Evolutionary conservation across 306 rosid genomes (phyloP), one percentile per base, ranked within the genome.

Genomic region (Nissolia schottii): DNA sequence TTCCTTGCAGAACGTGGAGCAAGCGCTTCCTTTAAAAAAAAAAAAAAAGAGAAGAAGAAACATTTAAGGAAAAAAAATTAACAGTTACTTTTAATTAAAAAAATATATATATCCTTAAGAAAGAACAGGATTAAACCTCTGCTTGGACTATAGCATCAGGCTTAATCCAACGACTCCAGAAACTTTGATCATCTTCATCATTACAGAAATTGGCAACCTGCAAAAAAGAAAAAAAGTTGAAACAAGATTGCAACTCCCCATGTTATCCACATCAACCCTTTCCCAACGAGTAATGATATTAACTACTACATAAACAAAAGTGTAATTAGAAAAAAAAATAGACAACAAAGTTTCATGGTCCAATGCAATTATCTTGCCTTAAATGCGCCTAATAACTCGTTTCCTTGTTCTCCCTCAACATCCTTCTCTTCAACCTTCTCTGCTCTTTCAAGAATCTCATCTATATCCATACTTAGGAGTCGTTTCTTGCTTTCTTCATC

Each of bases 81-180:
- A 45, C 51, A 14, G 23, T 59, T 8, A 55, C 5, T 12, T 28
- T 35, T 16, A n/a, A 7, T 16, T 1, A 64, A 15, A 12, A 29
- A 38, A 7, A 24, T 20, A 69, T 40, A 25, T 10, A 38, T 5
- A 45, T 57, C 40, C 40, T 6, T 7, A 8, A 51, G 32, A 13
- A 15, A 46, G 40, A 55, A 71, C 11, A 72, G 74, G 67, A 70
- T 84, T 85, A 74, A 82, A 95, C 99, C 87, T 89, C 96, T 3
- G 99, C 99, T 65, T 95, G 92, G 58, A 84, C 79, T 24, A 89
- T 64, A 18, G 97, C 91, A 12, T 89, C 96, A 4, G 99, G 92
- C 84, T 89, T 89, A 84, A 95, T 95, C 99, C 95, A 87, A 70
- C 97, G 96, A 74, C 99, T 95, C 99, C 99, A 95, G 67, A 95